phyloP scores from a whole-genome alignment of 2,329 filamentous ascomycete species.

The Aspergillus hiratsukae region DNA sequence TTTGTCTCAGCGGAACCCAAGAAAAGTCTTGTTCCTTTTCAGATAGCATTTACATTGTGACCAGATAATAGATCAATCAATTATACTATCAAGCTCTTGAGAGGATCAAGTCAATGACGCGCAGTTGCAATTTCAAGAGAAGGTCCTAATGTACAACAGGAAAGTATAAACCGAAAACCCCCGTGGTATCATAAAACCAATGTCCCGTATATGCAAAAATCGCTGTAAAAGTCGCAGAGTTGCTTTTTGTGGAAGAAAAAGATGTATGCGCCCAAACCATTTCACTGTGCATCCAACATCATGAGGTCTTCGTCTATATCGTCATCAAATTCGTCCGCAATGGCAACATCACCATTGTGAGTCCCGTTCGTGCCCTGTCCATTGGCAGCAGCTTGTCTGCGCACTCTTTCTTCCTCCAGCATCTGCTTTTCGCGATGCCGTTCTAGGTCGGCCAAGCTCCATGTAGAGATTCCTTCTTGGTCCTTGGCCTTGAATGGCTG shows the following conservation, averaged over 20 bases:
- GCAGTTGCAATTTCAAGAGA: background rate
- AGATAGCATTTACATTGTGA: conserved; percentile 24
- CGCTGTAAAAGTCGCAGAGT: conserved; percentile 3
- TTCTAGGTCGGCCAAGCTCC: conserved; percentile 76
- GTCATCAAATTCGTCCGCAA: conserved; percentile 38
- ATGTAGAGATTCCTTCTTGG: conserved; percentile 90
- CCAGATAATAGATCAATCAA: conserved; percentile 7
- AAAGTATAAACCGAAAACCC: conserved; percentile 16
- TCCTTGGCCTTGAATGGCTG: conserved; percentile 78
- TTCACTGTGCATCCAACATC: conserved; percentile 36
- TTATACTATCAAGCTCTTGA: background rate
- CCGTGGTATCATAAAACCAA: conserved; percentile 20
- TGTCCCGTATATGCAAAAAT: conserved; percentile 13
- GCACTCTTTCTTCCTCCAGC: conserved; percentile 63
- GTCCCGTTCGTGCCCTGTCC: conserved; percentile 22
- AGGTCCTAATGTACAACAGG: background rate
- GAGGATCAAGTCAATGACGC: background rate
- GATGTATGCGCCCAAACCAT: conserved; percentile 1
- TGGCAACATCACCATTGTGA: conserved; percentile 19
- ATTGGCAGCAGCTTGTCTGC: conserved; percentile 46
- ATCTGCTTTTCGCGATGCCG: conserved; percentile 65
- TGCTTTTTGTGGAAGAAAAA: conserved; percentile 1
- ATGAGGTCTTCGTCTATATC: conserved; percentile 42
- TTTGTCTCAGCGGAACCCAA: conserved; percentile 33
- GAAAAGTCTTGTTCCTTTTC: conserved; percentile 27